Evolutionary conservation across 352 stramenopile genomes (phyloP).

Genomic region (Hyphochytrium catenoides): DNA sequence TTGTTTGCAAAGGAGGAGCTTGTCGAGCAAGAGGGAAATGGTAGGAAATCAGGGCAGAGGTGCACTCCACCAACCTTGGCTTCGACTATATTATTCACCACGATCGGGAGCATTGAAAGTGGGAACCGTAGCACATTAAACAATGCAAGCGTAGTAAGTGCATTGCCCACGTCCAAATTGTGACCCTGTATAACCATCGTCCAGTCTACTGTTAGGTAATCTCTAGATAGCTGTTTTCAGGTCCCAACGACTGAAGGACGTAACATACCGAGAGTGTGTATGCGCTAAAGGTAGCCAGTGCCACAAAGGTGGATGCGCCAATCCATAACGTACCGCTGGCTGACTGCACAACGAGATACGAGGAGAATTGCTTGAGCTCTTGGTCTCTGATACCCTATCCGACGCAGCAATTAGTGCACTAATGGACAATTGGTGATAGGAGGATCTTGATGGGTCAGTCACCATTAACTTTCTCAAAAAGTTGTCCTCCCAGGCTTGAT

Average conservation of each 20-base stretch:
- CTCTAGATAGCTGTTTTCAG: no score
- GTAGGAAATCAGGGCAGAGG: no score
- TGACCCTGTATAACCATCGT: constrained; percentile 43
- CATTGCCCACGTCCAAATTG: constrained; percentile 64
- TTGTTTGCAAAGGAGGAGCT: no score
- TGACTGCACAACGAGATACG: constrained; percentile 24
- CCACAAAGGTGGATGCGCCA: constrained; percentile 74
- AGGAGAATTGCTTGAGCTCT: constrained; percentile 47
- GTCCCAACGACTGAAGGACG: no score
- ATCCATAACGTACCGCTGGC: constrained; percentile 34
- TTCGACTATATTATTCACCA: constrained; percentile 83
- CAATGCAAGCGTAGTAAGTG: constrained; percentile 77
- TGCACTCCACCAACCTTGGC: no score
- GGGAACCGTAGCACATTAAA: constrained; percentile 93
- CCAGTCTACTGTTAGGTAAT: no score
- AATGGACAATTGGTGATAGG: no score
- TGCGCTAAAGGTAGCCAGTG: constrained; percentile 58
- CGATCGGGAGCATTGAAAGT: constrained; percentile 84
- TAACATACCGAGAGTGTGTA: no score
- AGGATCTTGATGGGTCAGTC: no score
- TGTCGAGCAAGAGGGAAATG: no score
- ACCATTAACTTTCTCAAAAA: constrained; percentile 32
- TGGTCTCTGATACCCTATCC: constrained; percentile 23
- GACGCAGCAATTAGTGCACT: no score
- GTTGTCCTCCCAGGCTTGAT: constrained; percentile 80